Percentiles rank a stretch among this genome's conserved stretches.
Evolutionary conservation across 805 yeast genomes (phyloP).

Genomic region (Yarrowia sp.): DNA sequence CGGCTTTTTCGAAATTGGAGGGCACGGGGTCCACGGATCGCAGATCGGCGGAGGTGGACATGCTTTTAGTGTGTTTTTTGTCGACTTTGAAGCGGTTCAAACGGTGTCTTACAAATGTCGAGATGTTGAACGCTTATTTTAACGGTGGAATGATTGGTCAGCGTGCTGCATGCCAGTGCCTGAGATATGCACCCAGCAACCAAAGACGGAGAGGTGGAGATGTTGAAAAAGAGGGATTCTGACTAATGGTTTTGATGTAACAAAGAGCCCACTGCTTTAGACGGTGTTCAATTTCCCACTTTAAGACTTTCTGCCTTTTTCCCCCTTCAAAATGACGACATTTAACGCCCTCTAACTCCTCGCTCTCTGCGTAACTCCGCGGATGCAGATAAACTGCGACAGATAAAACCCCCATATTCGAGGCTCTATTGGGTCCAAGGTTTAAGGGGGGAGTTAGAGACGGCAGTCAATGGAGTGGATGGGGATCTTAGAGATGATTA

Average conservation of each 20-base stretch:
- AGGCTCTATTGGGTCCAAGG: not conserved
- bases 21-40: constrained; percentile 31
- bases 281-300: too few relatives aligned
- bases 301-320: too few relatives aligned
- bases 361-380: not conserved
- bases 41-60: constrained; percentile 23
- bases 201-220: too few relatives aligned
- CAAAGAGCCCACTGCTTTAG: too few relatives aligned
- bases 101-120: not conserved
- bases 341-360: too few relatives aligned
- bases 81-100: not conserved
- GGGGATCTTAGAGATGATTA: too few relatives aligned
- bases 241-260: too few relatives aligned
- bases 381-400: not conserved
- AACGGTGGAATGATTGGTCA: not conserved
- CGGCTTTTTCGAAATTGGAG: not conserved
- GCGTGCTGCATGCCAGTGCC: not conserved
- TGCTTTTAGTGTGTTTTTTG: not conserved
- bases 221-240: too few relatives aligned
- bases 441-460: not conserved
- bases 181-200: not conserved
- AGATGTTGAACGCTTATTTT: constrained; percentile 3
- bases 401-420: not conserved
- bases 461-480: too few relatives aligned
- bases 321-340: too few relatives aligned